Evolutionary conservation across 192 early-diverging fungal genomes (phyloP), one percentile per base, ranked within the genome.

Genomic region (Coemansia aciculifera): DNA sequence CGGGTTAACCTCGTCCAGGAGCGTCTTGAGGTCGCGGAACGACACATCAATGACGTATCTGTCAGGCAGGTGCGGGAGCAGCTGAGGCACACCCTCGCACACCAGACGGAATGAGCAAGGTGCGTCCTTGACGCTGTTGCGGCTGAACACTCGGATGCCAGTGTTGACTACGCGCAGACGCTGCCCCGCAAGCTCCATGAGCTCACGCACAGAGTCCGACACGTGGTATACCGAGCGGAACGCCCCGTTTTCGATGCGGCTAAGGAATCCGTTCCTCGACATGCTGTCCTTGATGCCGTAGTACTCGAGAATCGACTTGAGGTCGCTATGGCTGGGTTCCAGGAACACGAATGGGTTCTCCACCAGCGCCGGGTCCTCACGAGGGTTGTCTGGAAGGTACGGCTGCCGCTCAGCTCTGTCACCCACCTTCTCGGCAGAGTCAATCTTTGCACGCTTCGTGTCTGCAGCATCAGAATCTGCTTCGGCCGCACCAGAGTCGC

Each of bases 311-410:
- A 94, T 86, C 13, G 78, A 59, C 62, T 84, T 48, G 2, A 96
- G 77, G 73, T 92, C 91, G 21, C 77, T 67, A 51, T 86, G 82
- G 15, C 81, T 80, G 23, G 84, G 66, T 13, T 83, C 72, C 62
- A 98, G 63, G 80, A 97, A 94, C 54, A 93, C 80, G 84, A 98
- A 98, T 9, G 95, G 94, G 59, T 91, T 89, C 77, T 99, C 97
- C 54, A 85, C 84, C 56, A 86, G 72, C 10, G 62, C 78, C 8
- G 83, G 72, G 15, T 78, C 77, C 60, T 86, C 84, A 19, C 79
- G 73, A 40, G 81, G 65, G 38, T 74, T 75, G 59, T 83, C 80
- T 19, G 79, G 81, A 24, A 64, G 63, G 60, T 77, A 83, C 42
- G 49, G 73, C 37, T 64, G 44, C 36, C n/a, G 72, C 64, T n/a